These are phyloP conservation scores for Cordyceps militaris DNA, from an alignment of 2,329 filamentous ascomycete species.

Conservation along the genomic window DNA sequence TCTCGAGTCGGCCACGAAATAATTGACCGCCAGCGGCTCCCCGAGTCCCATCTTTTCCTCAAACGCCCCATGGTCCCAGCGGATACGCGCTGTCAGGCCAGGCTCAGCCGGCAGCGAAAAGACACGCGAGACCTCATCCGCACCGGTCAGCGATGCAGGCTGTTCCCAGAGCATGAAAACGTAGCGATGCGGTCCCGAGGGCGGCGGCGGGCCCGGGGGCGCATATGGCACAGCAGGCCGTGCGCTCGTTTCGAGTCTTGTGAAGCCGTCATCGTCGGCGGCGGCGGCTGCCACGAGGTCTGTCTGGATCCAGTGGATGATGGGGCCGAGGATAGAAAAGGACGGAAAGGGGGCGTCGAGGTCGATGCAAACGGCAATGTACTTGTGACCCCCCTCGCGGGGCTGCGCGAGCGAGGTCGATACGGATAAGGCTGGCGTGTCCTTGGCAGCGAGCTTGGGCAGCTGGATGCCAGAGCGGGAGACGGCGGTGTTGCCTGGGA, in stretches of 20 bases:
- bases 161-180: conserved; percentile 43
- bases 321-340: conserved; percentile 34
- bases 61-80: background rate
- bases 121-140: background rate
- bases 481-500: background rate
- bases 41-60: conserved; percentile 1
- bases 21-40: background rate
- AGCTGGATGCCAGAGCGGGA: background rate
- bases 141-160: conserved; percentile 20
- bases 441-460: background rate
- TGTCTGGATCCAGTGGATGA: conserved; percentile 42
- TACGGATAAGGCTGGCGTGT: background rate
- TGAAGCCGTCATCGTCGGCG: conserved; percentile 3
- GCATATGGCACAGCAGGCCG: conserved; percentile 34
- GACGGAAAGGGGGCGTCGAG: conserved; percentile 40
- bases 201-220: conserved; percentile 38
- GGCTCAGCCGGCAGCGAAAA: background rate
- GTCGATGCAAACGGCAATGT: conserved; percentile 27
- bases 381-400: background rate
- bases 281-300: background rate
- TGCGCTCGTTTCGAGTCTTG: conserved; percentile 6
- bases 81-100: background rate
- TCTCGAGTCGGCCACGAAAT: background rate
- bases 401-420: background rate
- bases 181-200: conserved; percentile 41